Conservation (phyloP, 345 rosid genomes). For the Hibiscus tridactylites region DNA sequence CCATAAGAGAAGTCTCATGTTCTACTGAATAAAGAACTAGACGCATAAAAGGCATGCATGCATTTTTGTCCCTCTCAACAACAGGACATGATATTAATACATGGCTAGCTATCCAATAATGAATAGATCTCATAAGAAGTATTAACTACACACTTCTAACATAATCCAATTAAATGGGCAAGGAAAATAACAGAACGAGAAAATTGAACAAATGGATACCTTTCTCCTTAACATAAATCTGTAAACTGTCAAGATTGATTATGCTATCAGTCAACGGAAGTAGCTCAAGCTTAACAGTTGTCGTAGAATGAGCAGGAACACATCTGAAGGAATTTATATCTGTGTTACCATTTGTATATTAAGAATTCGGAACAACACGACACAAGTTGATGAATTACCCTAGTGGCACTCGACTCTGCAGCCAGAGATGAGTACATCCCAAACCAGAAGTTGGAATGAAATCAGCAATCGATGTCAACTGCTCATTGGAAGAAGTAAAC, state of each 20-base stretch:
- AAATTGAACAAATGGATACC: neutral
- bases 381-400: constrained; percentile 44
- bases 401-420: constrained; percentile 95
- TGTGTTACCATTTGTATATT: constrained; percentile 9
- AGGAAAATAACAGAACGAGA: neutral
- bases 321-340: constrained; percentile 47
- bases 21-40: neutral
- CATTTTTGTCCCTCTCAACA: neutral
- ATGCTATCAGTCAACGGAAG: constrained; percentile 96
- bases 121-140: neutral
- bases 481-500: constrained; percentile 32
- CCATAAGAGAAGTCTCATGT: neutral
- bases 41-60: neutral
- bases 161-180: neutral
- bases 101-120: neutral
- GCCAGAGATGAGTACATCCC: constrained; percentile 91
- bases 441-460: constrained; percentile 60
- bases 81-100: neutral
- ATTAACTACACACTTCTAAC: neutral
- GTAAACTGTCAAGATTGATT: constrained; percentile 77
- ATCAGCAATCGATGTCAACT: constrained; percentile 45
- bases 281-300: constrained; percentile 81
- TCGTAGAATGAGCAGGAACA: constrained; percentile 78
- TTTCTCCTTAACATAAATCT: constrained; percentile 42
- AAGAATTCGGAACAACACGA: constrained; percentile 8